Percentiles rank a stretch among this genome's conserved stretches.
Conservation (phyloP, 257 asterid genomes). For the Gardenia jasminoides region DNA sequence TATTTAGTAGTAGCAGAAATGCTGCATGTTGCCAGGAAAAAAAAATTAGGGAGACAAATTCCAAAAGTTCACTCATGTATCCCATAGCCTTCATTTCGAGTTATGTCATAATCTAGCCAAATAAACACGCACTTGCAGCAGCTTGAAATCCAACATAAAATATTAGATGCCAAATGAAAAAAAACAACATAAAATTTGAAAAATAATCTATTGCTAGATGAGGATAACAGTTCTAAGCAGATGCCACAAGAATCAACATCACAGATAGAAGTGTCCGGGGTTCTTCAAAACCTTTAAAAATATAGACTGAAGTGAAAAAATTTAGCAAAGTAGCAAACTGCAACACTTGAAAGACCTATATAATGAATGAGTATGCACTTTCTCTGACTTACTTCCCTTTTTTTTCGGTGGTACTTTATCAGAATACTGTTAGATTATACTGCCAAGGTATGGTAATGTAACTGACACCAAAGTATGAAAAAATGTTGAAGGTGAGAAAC, state of each 20-base stretch:
- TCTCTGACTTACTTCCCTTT: background rate
- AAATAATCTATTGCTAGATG: background rate
- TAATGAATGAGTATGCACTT: background rate
- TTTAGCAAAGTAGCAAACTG: background rate
- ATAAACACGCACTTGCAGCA: background rate
- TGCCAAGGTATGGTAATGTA: background rate
- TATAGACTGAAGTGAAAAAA: background rate
- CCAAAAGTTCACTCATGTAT: background rate
- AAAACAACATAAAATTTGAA: background rate
- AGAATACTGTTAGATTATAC: background rate
- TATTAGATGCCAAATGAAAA: background rate
- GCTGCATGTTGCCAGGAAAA: background rate
- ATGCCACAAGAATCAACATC: background rate
- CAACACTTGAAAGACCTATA: background rate
- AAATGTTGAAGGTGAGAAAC: conserved; percentile 2
- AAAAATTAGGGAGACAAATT: background rate
- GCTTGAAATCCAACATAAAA: background rate
- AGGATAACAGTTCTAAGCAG: background rate
- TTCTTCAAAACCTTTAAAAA: background rate
- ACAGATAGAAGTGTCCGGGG: background rate
- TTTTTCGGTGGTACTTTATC: background rate
- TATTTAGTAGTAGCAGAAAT: background rate
- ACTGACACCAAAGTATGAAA: background rate
- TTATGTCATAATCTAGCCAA: background rate
- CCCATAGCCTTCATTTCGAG: background rate